Conservation (phyloP, 306 rosid species). For the Acacia crassicarpa region DNA sequence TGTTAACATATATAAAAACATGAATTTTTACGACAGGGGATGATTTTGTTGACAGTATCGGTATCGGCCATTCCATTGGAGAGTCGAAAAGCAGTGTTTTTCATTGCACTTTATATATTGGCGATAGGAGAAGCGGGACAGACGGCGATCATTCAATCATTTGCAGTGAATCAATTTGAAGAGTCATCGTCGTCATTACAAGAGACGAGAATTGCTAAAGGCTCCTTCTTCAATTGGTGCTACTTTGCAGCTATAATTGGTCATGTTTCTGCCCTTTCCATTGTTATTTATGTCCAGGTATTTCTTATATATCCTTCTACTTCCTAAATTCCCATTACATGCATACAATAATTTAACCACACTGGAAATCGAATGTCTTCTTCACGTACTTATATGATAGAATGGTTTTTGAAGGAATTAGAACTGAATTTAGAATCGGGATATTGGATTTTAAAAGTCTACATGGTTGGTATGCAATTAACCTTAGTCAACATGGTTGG, state of each 20-base stretch:
- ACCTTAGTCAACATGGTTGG: too few relatives aligned
- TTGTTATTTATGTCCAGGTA: conserved; percentile 42
- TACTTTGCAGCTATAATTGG: conserved; percentile 34
- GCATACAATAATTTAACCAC: too few relatives aligned
- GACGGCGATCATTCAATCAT: conserved; percentile 52
- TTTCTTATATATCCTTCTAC: not conserved
- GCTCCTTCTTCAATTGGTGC: not conserved
- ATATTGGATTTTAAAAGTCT: too few relatives aligned
- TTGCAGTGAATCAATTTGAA: conserved; percentile 60
- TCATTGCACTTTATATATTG: conserved; percentile 36
- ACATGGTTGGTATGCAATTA: too few relatives aligned
- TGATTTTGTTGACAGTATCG: conserved; percentile 37
- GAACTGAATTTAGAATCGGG: not conserved
- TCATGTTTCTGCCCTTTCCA: conserved; percentile 23
- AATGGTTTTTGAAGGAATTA: not conserved
- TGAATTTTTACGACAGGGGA: conserved; percentile 23
- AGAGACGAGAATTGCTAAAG: conserved; percentile 17
- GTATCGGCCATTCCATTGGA: conserved; percentile 27
- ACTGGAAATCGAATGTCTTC: too few relatives aligned
- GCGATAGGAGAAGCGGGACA: conserved; percentile 57
- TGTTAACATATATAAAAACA: not conserved
- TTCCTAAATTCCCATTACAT: not conserved
- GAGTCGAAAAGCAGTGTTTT: conserved; percentile 21
- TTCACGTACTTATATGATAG: not conserved
- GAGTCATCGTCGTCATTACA: conserved; percentile 24